These are phyloP conservation scores for Stylosanthes scabra DNA, from an alignment of 331 rosid species.

Conservation along the genomic window DNA sequence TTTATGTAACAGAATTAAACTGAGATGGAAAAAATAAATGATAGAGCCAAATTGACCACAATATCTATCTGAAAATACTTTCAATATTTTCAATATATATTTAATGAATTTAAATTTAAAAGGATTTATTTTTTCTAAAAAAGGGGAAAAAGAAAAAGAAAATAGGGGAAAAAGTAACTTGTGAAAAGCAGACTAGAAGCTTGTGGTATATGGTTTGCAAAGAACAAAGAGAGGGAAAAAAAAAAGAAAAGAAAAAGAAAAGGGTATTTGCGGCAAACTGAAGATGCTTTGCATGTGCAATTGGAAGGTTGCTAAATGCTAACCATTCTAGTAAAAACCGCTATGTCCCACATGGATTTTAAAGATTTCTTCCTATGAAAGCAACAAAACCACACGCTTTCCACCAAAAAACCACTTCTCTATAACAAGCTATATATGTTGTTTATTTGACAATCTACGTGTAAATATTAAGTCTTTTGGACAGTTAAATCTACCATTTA, in stretches of 20 bases:
- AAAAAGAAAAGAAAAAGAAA: not conserved
- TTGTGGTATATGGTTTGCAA: not conserved
- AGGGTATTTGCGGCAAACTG: constrained; percentile 65
- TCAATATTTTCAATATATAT: not conserved
- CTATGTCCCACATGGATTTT: constrained; percentile 58
- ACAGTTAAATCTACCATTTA: no score
- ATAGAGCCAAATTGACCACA: no score
- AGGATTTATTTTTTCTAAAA: not conserved
- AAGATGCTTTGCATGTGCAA: constrained; percentile 69
- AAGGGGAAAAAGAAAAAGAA: constrained; percentile 6
- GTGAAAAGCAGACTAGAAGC: constrained; percentile 4
- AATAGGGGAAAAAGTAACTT: constrained; percentile 16
- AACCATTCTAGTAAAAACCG: constrained; percentile 47
- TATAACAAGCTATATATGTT: not conserved
- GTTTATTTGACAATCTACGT: no score
- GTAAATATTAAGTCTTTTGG: no score
- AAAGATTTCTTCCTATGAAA: constrained; percentile 43
- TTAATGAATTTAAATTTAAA: not conserved
- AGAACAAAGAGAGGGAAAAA: not conserved
- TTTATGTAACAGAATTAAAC: no score
- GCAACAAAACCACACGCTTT: constrained; percentile 76
- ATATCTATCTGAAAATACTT: no score
- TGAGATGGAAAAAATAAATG: no score
- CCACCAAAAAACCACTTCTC: constrained; percentile 41
- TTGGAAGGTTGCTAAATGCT: constrained; percentile 43